Conservation (phyloP, 352 stramenopile species). For the Globisporangium nagaii region DNA sequence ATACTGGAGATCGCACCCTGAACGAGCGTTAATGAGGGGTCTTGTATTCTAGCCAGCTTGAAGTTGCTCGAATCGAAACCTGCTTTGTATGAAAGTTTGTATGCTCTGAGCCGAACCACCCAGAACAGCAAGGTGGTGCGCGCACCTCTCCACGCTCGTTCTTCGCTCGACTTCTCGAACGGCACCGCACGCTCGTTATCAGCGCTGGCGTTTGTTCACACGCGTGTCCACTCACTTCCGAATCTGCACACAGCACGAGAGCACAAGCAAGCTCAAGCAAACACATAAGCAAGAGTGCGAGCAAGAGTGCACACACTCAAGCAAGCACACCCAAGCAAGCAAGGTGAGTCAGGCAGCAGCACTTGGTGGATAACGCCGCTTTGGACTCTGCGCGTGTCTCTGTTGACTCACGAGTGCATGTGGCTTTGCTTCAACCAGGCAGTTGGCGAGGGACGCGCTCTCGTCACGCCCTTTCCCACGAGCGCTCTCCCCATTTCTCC, state of each 20-base stretch:
- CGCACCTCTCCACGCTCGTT: not conserved
- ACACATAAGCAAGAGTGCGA: not conserved
- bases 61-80: too few relatives aligned
- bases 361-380: not conserved
- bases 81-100: not conserved
- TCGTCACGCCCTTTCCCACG: not conserved
- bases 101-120: not conserved
- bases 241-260: not conserved
- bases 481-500: not conserved
- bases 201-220: not conserved
- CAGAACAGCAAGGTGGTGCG: not conserved
- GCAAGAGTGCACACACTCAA: too few relatives aligned
- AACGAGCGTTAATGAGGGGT: too few relatives aligned
- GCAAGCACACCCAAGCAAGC: not conserved
- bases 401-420: not conserved
- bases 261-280: not conserved
- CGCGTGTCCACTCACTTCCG: not conserved
- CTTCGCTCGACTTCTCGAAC: not conserved
- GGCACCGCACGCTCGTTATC: not conserved
- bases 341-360: not conserved
- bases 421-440: conserved; percentile 1
- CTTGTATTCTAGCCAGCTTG: too few relatives aligned
- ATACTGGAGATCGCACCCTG: too few relatives aligned
- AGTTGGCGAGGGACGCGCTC: not conserved
- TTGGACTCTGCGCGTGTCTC: not conserved